A percentile compares a stretch with the other conserved stretches of the same genome.
Conservation (phyloP, 129 eudicot species). For the Ambrosia artemisiifolia region DNA sequence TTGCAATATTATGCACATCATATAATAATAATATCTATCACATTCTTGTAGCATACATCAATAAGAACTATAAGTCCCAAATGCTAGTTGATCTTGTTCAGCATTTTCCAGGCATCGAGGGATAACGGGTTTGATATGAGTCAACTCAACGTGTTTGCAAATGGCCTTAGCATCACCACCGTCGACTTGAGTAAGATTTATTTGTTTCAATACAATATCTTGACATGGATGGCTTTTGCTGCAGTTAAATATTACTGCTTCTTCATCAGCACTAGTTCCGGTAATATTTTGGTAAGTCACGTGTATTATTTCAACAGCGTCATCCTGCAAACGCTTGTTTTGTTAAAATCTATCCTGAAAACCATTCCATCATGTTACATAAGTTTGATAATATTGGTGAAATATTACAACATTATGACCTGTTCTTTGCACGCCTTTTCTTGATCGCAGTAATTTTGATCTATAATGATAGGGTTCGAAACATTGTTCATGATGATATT, state of each 20-base stretch:
- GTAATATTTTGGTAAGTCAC: slow-evolving; percentile 61
- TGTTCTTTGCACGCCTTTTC: slow-evolving; percentile 49
- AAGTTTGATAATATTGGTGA: background rate
- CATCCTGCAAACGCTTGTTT: slow-evolving; percentile 32
- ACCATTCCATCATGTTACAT: background rate
- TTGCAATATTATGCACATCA: background rate
- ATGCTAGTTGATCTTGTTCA: slow-evolving; percentile 13
- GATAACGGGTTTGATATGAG: slow-evolving; percentile 28
- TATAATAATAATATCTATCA: background rate
- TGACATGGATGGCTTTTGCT: slow-evolving; percentile 63
- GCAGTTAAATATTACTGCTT: slow-evolving; percentile 60
- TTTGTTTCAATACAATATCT: slow-evolving; percentile 53
- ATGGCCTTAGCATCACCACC: slow-evolving; percentile 39
- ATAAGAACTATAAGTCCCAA: background rate
- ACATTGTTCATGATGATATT: slow-evolving; percentile 67
- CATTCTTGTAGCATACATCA: background rate
- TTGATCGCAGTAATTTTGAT: slow-evolving; percentile 82
- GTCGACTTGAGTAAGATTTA: slow-evolving; percentile 28
- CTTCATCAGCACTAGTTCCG: slow-evolving; percentile 60
- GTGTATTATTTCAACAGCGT: slow-evolving; percentile 70
- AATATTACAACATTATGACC: slow-evolving; percentile 26
- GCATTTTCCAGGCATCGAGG: slow-evolving; percentile 45
- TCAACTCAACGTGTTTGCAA: slow-evolving; percentile 54
- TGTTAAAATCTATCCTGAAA: background rate
- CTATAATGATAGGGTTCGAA: slow-evolving; percentile 68